Evolutionary conservation across 148 eudicot species (phyloP).

Genomic region (Cornus controversa): DNA sequence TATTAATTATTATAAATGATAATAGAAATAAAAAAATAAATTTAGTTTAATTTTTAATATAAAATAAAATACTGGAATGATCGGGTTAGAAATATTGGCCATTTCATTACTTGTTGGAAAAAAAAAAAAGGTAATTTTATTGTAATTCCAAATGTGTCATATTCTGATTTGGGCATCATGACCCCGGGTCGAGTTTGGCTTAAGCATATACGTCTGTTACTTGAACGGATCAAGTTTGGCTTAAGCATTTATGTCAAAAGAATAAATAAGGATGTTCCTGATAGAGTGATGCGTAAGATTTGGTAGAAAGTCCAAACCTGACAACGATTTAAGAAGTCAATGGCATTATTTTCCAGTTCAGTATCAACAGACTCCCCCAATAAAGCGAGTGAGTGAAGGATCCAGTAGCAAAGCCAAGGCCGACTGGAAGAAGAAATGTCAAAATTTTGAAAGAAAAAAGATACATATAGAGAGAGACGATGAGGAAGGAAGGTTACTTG

Average conservation of each 20-base stretch:
- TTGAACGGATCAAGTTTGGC: too few relatives aligned
- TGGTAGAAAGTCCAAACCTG: slow-evolving; percentile 49
- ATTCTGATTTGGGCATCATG: too few relatives aligned
- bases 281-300: background rate
- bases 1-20: too few relatives aligned
- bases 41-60: too few relatives aligned
- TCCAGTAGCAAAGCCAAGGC: slow-evolving; percentile 99
- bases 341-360: slow-evolving; percentile 45
- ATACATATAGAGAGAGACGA: background rate
- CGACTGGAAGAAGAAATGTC: slow-evolving; percentile 47
- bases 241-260: too few relatives aligned
- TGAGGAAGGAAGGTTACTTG: slow-evolving; percentile 41
- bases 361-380: slow-evolving; percentile 66
- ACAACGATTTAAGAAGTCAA: slow-evolving; percentile 79
- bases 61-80: too few relatives aligned
- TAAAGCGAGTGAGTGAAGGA: slow-evolving; percentile 83
- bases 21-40: too few relatives aligned
- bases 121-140: too few relatives aligned
- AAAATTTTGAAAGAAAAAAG: background rate
- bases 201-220: too few relatives aligned
- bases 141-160: too few relatives aligned
- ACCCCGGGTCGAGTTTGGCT: too few relatives aligned
- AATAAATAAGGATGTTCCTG: background rate
- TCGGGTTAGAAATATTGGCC: too few relatives aligned
- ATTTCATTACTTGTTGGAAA: background rate